Conservation (phyloP, 768 basidiomycete species). For the Postia placenta region DNA sequence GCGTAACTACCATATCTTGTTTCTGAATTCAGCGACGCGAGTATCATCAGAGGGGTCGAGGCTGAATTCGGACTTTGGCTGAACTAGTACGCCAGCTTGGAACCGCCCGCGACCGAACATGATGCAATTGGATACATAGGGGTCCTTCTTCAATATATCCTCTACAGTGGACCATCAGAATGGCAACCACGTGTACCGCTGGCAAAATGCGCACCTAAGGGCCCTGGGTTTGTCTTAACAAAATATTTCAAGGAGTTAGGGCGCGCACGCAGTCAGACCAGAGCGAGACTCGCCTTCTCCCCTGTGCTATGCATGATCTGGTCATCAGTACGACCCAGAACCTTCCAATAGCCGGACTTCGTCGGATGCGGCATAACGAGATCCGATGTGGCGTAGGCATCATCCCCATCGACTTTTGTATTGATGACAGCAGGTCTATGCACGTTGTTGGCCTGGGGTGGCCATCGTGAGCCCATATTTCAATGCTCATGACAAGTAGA, state of each 20-base stretch:
- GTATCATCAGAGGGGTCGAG: constrained; percentile 27
- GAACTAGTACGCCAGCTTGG: constrained; percentile 34
- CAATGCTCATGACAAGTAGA: neutral
- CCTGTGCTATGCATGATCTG: constrained; percentile 39
- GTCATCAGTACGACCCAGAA: constrained; percentile 40
- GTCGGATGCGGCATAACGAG: constrained; percentile 35
- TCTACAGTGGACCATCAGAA: too few species aligned
- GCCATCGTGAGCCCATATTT: neutral
- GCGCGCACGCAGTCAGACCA: neutral
- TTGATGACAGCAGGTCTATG: constrained; percentile 23
- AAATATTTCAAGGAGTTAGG: neutral
- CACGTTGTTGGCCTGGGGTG: neutral
- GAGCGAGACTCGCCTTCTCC: constrained; percentile 18
- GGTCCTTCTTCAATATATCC: constrained; percentile 28
- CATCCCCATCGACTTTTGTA: constrained; percentile 22
- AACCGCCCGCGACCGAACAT: constrained; percentile 37
- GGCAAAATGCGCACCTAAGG: constrained; percentile 23
- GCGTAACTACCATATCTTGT: constrained; percentile 9
- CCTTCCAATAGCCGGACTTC: constrained; percentile 27
- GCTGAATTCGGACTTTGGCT: constrained; percentile 23
- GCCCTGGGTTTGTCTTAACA: constrained; percentile 32
- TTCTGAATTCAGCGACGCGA: constrained; percentile 9
- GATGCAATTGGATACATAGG: constrained; percentile 25
- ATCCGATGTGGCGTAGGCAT: constrained; percentile 34
- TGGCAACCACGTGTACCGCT: too few species aligned